Evolutionary conservation across 768 basidiomycete genomes (phyloP), one percentile per base, ranked within the genome.

Genomic region (Boletus speciosus): DNA sequence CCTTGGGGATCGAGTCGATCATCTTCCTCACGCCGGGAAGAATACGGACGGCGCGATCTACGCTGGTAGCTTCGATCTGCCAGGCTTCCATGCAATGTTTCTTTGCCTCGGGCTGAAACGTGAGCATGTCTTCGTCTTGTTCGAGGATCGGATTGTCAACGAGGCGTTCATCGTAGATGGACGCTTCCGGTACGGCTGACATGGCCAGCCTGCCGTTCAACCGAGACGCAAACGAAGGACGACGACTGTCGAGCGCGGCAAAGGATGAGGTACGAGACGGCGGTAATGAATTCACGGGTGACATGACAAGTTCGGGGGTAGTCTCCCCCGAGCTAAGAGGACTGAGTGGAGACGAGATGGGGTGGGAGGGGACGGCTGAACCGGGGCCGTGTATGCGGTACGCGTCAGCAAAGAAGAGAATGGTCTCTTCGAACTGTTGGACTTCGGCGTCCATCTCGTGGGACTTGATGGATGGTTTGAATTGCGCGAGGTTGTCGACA

Each of bases 11-110:
- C 6, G 84, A 82, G 50, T 77, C 74, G 57, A 90, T 84, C 74
- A 90, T 76, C 55, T 69, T 72, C 63, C 76, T 75, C 4, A 88
- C 88, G 38, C 88, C 86, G 27, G 88, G 87, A 1, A 90, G 76
- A 60, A 88, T 88, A 49, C 77, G 78, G 37, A 88, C 84, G n/a
- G 78, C 76, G 57, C 83, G 81, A 60, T 86, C 81, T 54, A 84
- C 78, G 55, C 66, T 71, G 9, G 76, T 63, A 4, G 83, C 81
- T 64, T 85, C 83, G 40, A 78, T 50, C 65, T 82, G 76, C 80
- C 82, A 83, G 12, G 79, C 81, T 39, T 76, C 63, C 29, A 77
- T 65, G 42, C 64, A 55, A 56, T 76, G 72, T 37, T 66, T 68
- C 51, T 66, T 66, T 21, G 43, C 10, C 38, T 58, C 56, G 25